A percentile compares a stretch with the other conserved stretches of the same genome.
Conservation (phyloP, 164 flowering plant genomes). For the Sedum album region DNA sequence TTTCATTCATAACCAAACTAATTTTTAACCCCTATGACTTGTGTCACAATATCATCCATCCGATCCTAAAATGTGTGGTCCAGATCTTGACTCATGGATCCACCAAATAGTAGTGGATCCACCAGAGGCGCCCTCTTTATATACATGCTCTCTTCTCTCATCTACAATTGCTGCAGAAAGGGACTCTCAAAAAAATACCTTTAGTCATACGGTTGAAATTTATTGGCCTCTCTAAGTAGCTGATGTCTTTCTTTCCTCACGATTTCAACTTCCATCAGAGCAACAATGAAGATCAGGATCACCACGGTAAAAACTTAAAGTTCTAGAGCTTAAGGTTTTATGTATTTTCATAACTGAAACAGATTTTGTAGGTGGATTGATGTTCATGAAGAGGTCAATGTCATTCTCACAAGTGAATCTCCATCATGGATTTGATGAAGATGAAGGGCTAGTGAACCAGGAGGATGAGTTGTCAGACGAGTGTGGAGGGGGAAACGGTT, state of each 20-base stretch:
- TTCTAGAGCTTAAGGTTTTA: not conserved
- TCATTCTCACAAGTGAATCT: not conserved
- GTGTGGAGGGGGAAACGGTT: slow-evolving; percentile 23
- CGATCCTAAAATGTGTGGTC: too few species aligned
- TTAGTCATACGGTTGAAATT: not conserved
- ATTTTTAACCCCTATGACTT: too few species aligned
- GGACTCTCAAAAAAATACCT: not conserved
- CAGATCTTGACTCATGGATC: too few species aligned
- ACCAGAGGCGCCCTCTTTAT: too few species aligned
- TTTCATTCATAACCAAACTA: too few species aligned
- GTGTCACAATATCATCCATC: too few species aligned
- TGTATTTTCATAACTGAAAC: not conserved
- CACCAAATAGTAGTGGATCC: too few species aligned
- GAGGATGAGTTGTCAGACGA: slow-evolving; percentile 63
- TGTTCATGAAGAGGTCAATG: slow-evolving; percentile 5
- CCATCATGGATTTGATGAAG: not conserved
- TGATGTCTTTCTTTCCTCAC: slow-evolving; percentile 5
- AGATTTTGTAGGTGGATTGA: not conserved
- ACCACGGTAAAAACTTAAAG: not conserved
- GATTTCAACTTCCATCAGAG: slow-evolving; percentile 3
- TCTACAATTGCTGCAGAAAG: not conserved
- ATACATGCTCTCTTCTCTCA: not conserved
- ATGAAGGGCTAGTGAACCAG: slow-evolving; percentile 11
- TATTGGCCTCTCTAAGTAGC: not conserved
- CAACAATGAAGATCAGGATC: slow-evolving; percentile 8